Conservation (phyloP, 2,329 filamentous ascomycete genomes). For the Hypoxylon sp. region DNA sequence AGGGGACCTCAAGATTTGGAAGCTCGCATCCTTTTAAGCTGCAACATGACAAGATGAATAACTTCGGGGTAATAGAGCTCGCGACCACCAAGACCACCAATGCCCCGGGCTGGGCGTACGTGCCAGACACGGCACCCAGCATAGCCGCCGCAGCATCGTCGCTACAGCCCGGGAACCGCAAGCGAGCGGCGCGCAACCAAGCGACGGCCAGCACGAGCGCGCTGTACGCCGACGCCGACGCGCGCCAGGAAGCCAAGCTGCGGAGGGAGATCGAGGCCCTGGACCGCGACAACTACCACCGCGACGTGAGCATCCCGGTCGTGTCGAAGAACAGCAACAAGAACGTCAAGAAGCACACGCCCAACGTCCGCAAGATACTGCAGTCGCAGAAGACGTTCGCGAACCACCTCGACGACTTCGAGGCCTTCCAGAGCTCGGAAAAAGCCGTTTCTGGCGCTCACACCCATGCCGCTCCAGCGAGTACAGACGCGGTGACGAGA, state of each 20-base stretch:
- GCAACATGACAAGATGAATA: slow-evolving; percentile 62
- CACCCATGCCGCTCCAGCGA: slow-evolving; percentile 48
- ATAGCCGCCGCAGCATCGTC: slow-evolving; percentile 42
- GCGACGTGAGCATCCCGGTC: slow-evolving; percentile 78
- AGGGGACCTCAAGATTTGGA: slow-evolving; percentile 6
- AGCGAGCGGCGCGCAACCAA: slow-evolving; percentile 75
- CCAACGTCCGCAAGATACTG: slow-evolving; percentile 80
- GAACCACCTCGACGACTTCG: slow-evolving; percentile 84
- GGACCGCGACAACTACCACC: slow-evolving; percentile 81
- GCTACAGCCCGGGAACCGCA: slow-evolving; percentile 65
- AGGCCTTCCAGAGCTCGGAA: slow-evolving; percentile 67
- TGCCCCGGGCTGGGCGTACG: slow-evolving; percentile 92
- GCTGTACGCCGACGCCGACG: slow-evolving; percentile 73
- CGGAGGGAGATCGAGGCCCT: slow-evolving; percentile 85
- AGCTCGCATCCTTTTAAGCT: slow-evolving; percentile 1
- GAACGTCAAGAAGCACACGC: slow-evolving; percentile 68
- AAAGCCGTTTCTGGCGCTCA: slow-evolving; percentile 42
- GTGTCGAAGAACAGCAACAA: slow-evolving; percentile 56
- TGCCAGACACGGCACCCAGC: slow-evolving; percentile 78
- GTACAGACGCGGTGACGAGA: slow-evolving; percentile 45
- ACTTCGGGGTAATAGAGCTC: slow-evolving; percentile 85
- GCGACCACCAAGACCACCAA: slow-evolving; percentile 75
- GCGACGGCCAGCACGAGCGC: slow-evolving; percentile 54
- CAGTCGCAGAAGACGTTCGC: slow-evolving; percentile 85
- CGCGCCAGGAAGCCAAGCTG: slow-evolving; percentile 85